Evolutionary conservation across 495 filamentous ascomycete genomes (phyloP).

Genomic region (Penicillium pulvis): DNA sequence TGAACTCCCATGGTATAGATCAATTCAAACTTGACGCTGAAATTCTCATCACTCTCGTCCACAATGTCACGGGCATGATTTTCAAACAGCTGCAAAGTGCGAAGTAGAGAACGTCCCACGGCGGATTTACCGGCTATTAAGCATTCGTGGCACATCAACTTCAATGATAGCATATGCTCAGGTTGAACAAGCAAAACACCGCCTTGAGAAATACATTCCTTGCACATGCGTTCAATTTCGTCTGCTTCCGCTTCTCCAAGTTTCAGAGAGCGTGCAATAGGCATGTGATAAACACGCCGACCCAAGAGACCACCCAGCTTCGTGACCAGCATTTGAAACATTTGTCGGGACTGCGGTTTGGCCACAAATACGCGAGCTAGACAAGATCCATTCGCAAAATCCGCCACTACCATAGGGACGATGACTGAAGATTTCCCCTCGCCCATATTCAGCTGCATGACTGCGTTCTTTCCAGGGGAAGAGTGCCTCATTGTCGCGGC

Average conservation of each 20-base stretch:
- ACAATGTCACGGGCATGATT: conserved; percentile 54
- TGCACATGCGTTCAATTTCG: conserved; percentile 20
- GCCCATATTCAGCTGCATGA: too few species aligned
- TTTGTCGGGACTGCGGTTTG: too few species aligned
- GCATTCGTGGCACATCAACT: conserved; percentile 63
- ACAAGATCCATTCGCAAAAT: too few species aligned
- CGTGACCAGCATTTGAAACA: conserved; percentile 33
- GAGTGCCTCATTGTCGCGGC: too few species aligned
- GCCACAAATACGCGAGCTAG: too few species aligned
- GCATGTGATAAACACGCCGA: conserved; percentile 61
- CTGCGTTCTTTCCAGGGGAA: too few species aligned
- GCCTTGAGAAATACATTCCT: too few species aligned
- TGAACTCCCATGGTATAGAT: conserved; percentile 70
- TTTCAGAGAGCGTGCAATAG: conserved; percentile 56
- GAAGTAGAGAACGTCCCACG: conserved; percentile 39
- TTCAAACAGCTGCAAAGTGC: conserved; percentile 45
- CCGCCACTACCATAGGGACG: too few species aligned
- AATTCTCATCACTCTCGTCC: conserved; percentile 69
- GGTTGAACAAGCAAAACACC: too few species aligned
- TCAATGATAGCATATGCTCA: conserved; percentile 71
- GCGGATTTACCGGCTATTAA: conserved; percentile 24
- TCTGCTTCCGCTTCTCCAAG: conserved; percentile 32
- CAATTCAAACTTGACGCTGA: conserved; percentile 61
- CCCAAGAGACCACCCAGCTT: conserved; percentile 63
- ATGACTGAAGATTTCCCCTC: too few species aligned